Conservation (phyloP, 129 eudicot species). For the Pseudognaphalium luteoalbum region DNA sequence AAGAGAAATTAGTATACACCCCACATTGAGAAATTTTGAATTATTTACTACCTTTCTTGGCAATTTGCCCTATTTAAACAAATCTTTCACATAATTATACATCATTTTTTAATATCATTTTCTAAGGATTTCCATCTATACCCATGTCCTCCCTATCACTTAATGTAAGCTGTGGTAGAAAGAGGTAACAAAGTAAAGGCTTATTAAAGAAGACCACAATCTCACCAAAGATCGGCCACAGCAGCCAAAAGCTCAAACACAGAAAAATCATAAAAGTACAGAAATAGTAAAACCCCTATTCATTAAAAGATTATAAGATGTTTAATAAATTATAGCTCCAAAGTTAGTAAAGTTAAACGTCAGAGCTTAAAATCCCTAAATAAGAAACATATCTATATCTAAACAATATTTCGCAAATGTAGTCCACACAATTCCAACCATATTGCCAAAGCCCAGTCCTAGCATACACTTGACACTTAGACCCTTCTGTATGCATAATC, state of each 20-base stretch:
- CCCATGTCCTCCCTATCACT: neutral
- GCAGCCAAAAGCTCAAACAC: conserved; percentile 13
- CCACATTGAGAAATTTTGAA: no score
- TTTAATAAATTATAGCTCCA: neutral
- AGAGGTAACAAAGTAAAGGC: neutral
- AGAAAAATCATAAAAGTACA: neutral
- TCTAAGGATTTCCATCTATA: neutral
- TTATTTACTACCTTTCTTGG: no score
- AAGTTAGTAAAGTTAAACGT: neutral
- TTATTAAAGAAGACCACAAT: neutral
- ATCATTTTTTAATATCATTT: neutral
- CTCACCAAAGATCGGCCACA: conserved; percentile 8
- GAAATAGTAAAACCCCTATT: neutral
- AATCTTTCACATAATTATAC: neutral
- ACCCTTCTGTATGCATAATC: conserved; percentile 8
- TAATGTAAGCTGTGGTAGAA: conserved; percentile 7
- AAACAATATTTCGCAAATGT: conserved; percentile 2
- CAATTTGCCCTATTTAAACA: neutral
- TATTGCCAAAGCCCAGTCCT: conserved; percentile 6
- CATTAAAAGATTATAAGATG: conserved; percentile 1
- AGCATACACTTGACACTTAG: neutral
- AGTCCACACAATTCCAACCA: neutral
- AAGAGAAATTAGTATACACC: neutral
- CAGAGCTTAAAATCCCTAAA: neutral
- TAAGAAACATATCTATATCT: neutral